These are phyloP conservation scores for Collybiopsis confluens DNA, from an alignment of 768 basidiomycete species.

Conservation along the genomic window DNA sequence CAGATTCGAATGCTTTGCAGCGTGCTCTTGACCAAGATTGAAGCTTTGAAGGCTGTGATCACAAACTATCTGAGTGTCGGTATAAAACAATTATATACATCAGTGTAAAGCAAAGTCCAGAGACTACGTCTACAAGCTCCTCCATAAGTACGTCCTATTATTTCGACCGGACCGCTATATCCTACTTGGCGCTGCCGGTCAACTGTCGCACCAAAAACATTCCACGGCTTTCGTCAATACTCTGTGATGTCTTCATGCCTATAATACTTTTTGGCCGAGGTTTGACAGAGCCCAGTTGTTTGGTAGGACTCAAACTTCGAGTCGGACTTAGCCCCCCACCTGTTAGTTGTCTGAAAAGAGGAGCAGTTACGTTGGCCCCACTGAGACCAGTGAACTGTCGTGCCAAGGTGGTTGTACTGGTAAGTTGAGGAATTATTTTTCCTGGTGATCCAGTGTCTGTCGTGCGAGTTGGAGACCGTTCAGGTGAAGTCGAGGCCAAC, in stretches of 20 bases:
- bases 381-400: slow-evolving; percentile 70
- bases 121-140: too few relatives aligned
- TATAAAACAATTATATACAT: too few relatives aligned
- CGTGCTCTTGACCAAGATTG: too few relatives aligned
- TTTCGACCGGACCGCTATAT: neutral
- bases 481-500: slow-evolving; percentile 43
- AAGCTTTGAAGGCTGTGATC: too few relatives aligned
- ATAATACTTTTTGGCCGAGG: slow-evolving; percentile 78
- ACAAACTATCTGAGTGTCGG: too few relatives aligned
- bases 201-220: slow-evolving; percentile 78
- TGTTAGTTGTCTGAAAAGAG: slow-evolving; percentile 28
- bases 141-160: neutral
- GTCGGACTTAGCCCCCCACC: slow-evolving; percentile 20
- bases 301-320: slow-evolving; percentile 72
- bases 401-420: slow-evolving; percentile 69
- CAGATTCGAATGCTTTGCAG: too few relatives aligned
- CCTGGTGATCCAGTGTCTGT: slow-evolving; percentile 36
- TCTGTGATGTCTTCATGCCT: slow-evolving; percentile 59
- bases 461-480: slow-evolving; percentile 48
- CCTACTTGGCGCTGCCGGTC: slow-evolving; percentile 48
- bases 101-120: slow-evolving; percentile 11
- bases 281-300: slow-evolving; percentile 47
- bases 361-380: slow-evolving; percentile 30
- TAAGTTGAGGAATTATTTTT: slow-evolving; percentile 51
- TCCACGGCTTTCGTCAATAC: slow-evolving; percentile 65